A percentile compares a stretch with the other conserved stretches of the same genome.
Conservation (phyloP, 176 grass and related monocot genomes). For the Triticum turgidum region DNA sequence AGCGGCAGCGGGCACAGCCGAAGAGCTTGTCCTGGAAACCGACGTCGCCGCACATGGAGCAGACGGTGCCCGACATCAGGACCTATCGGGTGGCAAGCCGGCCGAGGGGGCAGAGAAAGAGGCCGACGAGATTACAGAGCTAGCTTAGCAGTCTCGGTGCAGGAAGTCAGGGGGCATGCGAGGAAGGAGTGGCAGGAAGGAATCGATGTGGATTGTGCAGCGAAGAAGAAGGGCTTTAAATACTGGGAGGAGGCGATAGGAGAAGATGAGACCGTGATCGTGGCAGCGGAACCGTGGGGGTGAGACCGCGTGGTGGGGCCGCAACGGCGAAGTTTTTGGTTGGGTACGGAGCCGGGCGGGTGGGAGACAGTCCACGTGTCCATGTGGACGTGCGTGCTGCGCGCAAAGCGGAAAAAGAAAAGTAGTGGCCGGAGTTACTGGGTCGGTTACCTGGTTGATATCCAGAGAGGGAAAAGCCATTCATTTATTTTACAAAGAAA, state of each 20-base stretch:
- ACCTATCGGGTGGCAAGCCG: neutral
- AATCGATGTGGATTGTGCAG: neutral
- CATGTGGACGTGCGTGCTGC: neutral
- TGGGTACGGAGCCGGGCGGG: constrained; percentile 10
- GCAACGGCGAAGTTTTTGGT: constrained; percentile 29
- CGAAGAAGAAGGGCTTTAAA: constrained; percentile 28
- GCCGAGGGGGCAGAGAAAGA: neutral
- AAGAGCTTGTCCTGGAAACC: constrained; percentile 98
- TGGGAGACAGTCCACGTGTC: constrained; percentile 43
- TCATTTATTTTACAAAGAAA: neutral
- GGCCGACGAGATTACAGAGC: neutral
- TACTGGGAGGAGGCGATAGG: constrained; percentile 15
- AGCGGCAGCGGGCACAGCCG: constrained; percentile 75
- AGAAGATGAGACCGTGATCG: constrained; percentile 12
- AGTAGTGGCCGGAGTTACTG: constrained; percentile 10
- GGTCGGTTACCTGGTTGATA: constrained; percentile 23
- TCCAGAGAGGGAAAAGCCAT: neutral
- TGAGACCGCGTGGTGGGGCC: neutral
- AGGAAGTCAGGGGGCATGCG: neutral
- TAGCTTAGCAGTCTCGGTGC: neutral
- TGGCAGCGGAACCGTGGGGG: neutral
- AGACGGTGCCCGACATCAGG: constrained; percentile 39
- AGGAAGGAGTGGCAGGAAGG: neutral
- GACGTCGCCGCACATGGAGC: constrained; percentile 97
- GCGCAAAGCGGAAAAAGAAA: neutral